phyloP scores from a whole-genome alignment of 495 filamentous ascomycete genomes.

The Talaromyces nanjingensis region DNA sequence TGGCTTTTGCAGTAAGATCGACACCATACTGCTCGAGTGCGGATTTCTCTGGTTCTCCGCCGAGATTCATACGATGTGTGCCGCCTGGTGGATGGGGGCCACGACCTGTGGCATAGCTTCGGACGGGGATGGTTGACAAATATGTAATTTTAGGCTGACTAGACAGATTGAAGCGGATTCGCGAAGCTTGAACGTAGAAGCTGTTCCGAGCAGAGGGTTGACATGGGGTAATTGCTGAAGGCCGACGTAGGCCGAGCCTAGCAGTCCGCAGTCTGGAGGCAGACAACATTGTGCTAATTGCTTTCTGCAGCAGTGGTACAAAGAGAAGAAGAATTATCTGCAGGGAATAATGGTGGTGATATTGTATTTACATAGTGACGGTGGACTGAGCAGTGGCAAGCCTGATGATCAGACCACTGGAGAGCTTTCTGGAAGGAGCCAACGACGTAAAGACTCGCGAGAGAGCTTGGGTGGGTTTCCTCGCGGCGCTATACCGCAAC shows the following conservation, averaged over 20 bases:
- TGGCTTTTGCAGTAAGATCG: conserved; percentile 81
- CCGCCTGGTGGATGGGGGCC: conserved; percentile 82
- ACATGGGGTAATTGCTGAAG: not conserved
- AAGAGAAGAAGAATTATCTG: not conserved
- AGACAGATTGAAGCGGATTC: not conserved
- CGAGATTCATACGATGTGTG: conserved; percentile 86
- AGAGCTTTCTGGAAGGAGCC: conserved; percentile 9
- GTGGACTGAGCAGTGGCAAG: not conserved
- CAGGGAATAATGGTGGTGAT: not conserved
- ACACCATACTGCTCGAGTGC: conserved; percentile 87
- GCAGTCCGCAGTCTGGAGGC: not conserved
- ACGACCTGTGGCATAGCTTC: conserved; percentile 68
- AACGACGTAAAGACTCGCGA: not conserved
- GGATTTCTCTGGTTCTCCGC: conserved; percentile 70
- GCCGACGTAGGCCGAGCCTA: not conserved
- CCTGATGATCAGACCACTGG: not conserved
- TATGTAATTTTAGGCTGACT: not conserved
- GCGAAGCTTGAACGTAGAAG: not conserved
- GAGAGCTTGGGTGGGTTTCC: not conserved
- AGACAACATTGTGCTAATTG: not conserved
- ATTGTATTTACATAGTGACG: not conserved
- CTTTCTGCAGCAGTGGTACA: not conserved
- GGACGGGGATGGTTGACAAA: conserved; percentile 11
- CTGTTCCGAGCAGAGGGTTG: not conserved
- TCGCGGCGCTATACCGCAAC: not conserved